Percentiles rank a stretch among this genome's conserved stretches.
These are phyloP conservation scores for Trametes villosa DNA, from an alignment of 768 basidiomycete species.

Conservation along the genomic window DNA sequence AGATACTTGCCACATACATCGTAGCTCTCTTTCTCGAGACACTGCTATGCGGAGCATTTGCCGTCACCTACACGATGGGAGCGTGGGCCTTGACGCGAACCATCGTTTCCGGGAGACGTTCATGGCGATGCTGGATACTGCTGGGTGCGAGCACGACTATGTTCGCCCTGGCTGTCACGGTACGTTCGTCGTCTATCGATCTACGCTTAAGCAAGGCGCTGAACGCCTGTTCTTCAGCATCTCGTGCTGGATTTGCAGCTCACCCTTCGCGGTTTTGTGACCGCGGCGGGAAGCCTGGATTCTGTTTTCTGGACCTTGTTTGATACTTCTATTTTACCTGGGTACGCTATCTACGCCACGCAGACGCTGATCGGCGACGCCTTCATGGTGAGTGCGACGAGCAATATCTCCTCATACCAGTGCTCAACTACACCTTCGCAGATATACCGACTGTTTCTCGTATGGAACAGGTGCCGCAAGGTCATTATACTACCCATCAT, in stretches of 20 bases:
- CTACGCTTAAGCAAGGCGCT: neutral
- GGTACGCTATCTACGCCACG: constrained; percentile 12
- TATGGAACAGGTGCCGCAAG: constrained; percentile 16
- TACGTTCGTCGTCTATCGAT: neutral
- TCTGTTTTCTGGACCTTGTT: constrained; percentile 1
- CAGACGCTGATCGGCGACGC: constrained; percentile 15
- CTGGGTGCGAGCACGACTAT: too few relatives aligned
- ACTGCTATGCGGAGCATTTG: too few relatives aligned
- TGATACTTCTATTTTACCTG: constrained; percentile 4
- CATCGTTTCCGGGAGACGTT: too few relatives aligned
- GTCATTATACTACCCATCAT: too few relatives aligned
- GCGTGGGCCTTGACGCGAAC: too few relatives aligned
- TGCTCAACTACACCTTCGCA: neutral
- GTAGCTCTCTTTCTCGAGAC: too few relatives aligned
- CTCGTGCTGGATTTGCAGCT: constrained; percentile 4
- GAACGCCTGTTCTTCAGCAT: constrained; percentile 4
- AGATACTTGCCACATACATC: too few relatives aligned
- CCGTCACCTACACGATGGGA: too few relatives aligned
- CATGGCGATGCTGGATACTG: too few relatives aligned
- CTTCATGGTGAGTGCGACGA: constrained; percentile 5
- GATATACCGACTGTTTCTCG: constrained; percentile 18
- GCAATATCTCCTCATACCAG: too few relatives aligned
- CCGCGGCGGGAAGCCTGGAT: neutral
- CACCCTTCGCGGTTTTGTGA: constrained; percentile 10
- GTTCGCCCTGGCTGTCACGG: constrained; percentile 5